These are phyloP conservation scores for Bryopsis sp. DNA, from an alignment of 139 green algal genomes.

Conservation along the genomic window DNA sequence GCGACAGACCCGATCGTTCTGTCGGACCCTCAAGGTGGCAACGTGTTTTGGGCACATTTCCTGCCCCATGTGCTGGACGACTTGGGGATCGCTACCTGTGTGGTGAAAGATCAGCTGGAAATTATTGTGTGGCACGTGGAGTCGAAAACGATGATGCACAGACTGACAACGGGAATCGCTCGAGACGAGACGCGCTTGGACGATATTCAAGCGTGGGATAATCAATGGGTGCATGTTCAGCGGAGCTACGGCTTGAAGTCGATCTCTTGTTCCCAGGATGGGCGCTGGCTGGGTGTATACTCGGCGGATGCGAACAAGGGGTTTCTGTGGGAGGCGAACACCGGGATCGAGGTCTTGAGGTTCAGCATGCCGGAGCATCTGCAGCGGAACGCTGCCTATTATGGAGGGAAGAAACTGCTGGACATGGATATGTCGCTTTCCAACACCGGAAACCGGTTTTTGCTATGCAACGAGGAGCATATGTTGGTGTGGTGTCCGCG, in stretches of 20 bases:
- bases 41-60: no score
- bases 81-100: not conserved
- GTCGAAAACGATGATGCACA: not conserved
- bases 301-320: not conserved
- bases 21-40: no score
- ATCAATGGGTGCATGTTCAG: not conserved
- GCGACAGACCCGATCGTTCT: no score
- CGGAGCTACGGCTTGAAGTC: not conserved
- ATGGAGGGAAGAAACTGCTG: no score
- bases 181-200: not conserved
- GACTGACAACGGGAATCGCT: not conserved
- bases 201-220: not conserved
- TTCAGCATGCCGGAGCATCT: no score
- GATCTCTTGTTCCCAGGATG: not conserved
- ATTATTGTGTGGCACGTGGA: conserved; percentile 4
- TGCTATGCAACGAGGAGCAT: not conserved
- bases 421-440: conserved; percentile 10
- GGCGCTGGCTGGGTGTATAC: not conserved
- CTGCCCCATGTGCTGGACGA: no score
- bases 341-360: conserved; percentile 1
- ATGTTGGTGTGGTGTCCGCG: conserved; percentile 8
- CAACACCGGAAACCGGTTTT: not conserved
- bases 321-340: conserved; percentile 2
- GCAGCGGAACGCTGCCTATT: no score
- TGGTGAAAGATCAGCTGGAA: not conserved